Evolutionary conservation across 352 stramenopile species (phyloP), one percentile per base, ranked within the genome.

Genomic region (Aphanomyces invadans): DNA sequence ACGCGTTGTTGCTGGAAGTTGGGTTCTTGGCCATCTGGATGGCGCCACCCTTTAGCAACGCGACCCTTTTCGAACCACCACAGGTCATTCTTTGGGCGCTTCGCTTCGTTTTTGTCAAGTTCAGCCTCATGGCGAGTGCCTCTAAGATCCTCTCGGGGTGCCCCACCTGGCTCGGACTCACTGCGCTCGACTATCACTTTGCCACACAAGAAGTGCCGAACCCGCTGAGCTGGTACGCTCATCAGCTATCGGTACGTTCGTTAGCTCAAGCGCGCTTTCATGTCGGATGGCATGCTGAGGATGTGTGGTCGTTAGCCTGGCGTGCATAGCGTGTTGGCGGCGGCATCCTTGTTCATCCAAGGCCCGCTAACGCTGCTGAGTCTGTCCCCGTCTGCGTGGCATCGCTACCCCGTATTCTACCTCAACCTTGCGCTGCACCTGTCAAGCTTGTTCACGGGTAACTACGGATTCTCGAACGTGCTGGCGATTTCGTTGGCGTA

Each of bases 391-490:
- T 73, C 81, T 19, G 51, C 57, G 9, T 61, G 62, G 9, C 70
- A 94, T 15, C 79, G 89, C 12, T 71, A 71, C 29, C 65, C 90
- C 57, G 83, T 77, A 36, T 75, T 74, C 25, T 72, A 70, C 23
- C 71, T 89, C 62, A 88, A 97, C 67, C 75, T 88, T 25, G 36
- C 82, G 21, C 69, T 97, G 29, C 91, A 97, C 70, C 68, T 96
- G 21, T 55, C 82, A 21, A 96, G 96, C 60, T 70, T 95, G 29
- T 55, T 89, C 26, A 96, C 89, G 12, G 90, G 92, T 4, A 97
- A 95, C 73, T 97, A 97, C 77, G 97, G 94, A 55, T 97, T 96
- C 60, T 97, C 97, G 79, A 98, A 98, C 73, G 4, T 96, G 4
- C 74, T 97, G 44, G 49, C 29, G 19, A 57, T 57, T 32, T n/a